Conservation (phyloP, 2,329 filamentous ascomycete genomes). For the Immersiporthe knoxdaviesiana region DNA sequence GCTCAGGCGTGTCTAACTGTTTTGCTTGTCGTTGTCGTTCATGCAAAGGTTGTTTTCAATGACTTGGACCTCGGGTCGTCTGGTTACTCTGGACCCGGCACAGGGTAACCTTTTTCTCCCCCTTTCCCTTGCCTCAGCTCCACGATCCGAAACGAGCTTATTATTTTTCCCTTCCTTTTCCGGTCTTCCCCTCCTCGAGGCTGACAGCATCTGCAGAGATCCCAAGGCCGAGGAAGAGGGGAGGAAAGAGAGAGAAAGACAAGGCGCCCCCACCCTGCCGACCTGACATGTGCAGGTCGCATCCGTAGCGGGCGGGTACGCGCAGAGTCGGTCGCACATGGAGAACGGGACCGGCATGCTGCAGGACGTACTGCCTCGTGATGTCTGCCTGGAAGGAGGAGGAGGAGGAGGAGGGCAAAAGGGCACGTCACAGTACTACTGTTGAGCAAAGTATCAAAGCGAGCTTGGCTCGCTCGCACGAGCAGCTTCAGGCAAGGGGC, state of each 20-base stretch:
- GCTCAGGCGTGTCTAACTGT: background rate
- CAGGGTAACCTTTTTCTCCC: background rate
- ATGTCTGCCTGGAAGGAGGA: background rate
- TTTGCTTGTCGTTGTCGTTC: background rate
- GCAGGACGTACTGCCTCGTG: conserved; percentile 12
- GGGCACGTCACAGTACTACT: background rate
- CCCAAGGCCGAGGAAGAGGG: background rate
- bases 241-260: background rate
- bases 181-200: background rate
- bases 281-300: conserved; percentile 3
- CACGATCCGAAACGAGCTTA: background rate
- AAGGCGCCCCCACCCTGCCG: background rate
- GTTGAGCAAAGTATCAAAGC: conserved; percentile 1
- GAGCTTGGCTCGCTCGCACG: background rate
- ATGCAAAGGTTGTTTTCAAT: background rate
- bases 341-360: conserved; percentile 11
- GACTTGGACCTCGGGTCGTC: background rate
- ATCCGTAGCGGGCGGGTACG: background rate
- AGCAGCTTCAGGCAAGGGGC: background rate
- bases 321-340: background rate
- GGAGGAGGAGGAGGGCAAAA: no score
- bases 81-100: background rate
- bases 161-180: background rate
- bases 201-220: conserved; percentile 2
- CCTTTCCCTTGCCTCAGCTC: background rate